phyloP scores from a whole-genome alignment of 345 rosid species.

The Combretum micranthum region DNA sequence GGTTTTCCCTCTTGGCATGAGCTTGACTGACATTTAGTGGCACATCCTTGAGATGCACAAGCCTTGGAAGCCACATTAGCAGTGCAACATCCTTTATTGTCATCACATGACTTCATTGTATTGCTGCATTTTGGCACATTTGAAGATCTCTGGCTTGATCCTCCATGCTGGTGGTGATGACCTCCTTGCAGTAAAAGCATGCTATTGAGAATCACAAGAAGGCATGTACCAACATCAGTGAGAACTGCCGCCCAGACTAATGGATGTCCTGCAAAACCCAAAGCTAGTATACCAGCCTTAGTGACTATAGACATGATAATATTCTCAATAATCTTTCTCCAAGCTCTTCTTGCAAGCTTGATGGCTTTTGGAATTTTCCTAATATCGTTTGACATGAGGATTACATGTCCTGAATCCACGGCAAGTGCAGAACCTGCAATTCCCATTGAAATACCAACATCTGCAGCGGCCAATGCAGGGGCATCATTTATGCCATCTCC shows the following conservation, averaged over 20 bases:
- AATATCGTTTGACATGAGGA: slow-evolving; percentile 82
- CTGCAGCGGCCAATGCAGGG: slow-evolving; percentile 86
- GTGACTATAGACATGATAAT: slow-evolving; percentile 50
- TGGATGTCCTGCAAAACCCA: slow-evolving; percentile 83
- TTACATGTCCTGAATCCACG: slow-evolving; percentile 67
- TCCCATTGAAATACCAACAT: slow-evolving; percentile 92
- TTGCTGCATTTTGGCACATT: neutral
- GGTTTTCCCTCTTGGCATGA: too few species aligned
- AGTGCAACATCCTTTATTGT: slow-evolving; percentile 9
- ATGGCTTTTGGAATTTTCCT: slow-evolving; percentile 66
- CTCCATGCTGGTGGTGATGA: slow-evolving; percentile 12
- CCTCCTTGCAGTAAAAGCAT: slow-evolving; percentile 51
- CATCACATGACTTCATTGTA: neutral
- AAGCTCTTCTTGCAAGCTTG: slow-evolving; percentile 45
- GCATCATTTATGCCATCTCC: slow-evolving; percentile 96
- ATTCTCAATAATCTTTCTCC: slow-evolving; percentile 64
- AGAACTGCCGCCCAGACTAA: slow-evolving; percentile 88
- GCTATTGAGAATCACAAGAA: slow-evolving; percentile 76
- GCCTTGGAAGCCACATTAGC: neutral
- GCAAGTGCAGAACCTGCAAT: slow-evolving; percentile 86
- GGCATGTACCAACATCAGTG: slow-evolving; percentile 81
- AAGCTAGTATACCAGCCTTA: slow-evolving; percentile 53
- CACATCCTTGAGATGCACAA: neutral
- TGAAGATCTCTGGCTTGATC: slow-evolving; percentile 19
- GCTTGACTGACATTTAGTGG: neutral